phyloP scores from a whole-genome alignment of 2,329 filamentous ascomycete genomes.

The Penicillium expansum region DNA sequence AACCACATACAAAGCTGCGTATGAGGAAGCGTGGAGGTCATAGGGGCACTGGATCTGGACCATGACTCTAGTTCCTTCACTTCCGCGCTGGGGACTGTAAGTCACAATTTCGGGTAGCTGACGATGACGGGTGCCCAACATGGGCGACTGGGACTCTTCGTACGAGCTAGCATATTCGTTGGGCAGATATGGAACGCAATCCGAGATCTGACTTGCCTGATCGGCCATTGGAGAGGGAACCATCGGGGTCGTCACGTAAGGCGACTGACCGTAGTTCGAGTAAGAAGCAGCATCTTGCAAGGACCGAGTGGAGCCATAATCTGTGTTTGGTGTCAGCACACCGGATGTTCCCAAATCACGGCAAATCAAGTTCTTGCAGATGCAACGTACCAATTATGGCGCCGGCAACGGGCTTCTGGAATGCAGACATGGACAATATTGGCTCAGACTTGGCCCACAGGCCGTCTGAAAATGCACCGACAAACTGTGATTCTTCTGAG shows the following conservation, averaged over 20 bases:
- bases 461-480: constrained; percentile 49
- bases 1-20: constrained; percentile 59
- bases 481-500: constrained; percentile 46
- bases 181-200: constrained; percentile 41
- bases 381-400: constrained; percentile 74
- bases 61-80: constrained; percentile 66
- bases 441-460: constrained; percentile 57
- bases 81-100: constrained; percentile 67
- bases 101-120: constrained; percentile 64
- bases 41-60: constrained; percentile 73
- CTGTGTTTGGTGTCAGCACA: constrained; percentile 24
- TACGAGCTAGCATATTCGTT: constrained; percentile 48
- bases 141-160: constrained; percentile 64
- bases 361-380: neutral
- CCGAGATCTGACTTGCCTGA: constrained; percentile 41
- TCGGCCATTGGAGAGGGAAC: constrained; percentile 43
- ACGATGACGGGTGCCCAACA: constrained; percentile 61
- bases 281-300: constrained; percentile 44
- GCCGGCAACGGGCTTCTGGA: constrained; percentile 71
- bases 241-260: constrained; percentile 40
- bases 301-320: constrained; percentile 39
- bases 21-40: constrained; percentile 64
- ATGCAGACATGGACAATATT: constrained; percentile 76
- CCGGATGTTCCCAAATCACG: constrained; percentile 5
- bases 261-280: constrained; percentile 38